Conservation (phyloP, 2,329 filamentous ascomycete species). For the Diaporthe destruens region DNA sequence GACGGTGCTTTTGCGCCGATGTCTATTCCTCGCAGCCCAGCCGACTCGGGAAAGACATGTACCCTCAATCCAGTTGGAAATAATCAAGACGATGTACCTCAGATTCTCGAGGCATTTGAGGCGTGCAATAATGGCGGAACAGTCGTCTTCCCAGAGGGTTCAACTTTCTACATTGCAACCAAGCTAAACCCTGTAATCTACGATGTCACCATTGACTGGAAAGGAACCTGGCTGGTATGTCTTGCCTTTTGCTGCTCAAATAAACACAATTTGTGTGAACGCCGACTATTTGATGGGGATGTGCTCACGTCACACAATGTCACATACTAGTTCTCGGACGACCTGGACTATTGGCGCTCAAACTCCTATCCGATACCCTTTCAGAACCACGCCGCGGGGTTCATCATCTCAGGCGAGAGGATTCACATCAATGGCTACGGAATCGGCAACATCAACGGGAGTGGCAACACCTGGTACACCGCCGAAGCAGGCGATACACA, state of each 20-base stretch:
- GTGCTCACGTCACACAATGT: conserved; percentile 10
- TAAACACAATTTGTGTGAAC: background rate
- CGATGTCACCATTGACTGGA: conserved; percentile 65
- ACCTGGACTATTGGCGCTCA: conserved; percentile 67
- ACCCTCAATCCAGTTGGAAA: conserved; percentile 43
- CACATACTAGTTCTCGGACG: conserved; percentile 57
- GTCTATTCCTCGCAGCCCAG: conserved; percentile 38
- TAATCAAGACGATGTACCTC: conserved; percentile 45
- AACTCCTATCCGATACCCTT: conserved; percentile 66
- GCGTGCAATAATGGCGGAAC: conserved; percentile 49
- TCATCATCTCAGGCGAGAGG: conserved; percentile 62
- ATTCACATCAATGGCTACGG: conserved; percentile 65
- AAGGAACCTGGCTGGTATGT: conserved; percentile 61
- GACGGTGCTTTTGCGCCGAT: conserved; percentile 12
- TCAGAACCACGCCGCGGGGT: conserved; percentile 67
- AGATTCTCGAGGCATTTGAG: conserved; percentile 47
- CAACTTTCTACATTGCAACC: conserved; percentile 64
- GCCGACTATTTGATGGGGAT: background rate
- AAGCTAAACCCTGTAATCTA: conserved; percentile 62
- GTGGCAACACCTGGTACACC: conserved; percentile 67
- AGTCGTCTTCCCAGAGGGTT: conserved; percentile 62
- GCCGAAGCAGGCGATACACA: conserved; percentile 60
- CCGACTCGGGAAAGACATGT: conserved; percentile 44
- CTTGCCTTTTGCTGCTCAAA: conserved; percentile 27
- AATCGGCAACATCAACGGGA: conserved; percentile 66